These are phyloP conservation scores for Epichloe hybrida DNA, from an alignment of 2,329 filamentous ascomycete genomes.

Conservation along the genomic window DNA sequence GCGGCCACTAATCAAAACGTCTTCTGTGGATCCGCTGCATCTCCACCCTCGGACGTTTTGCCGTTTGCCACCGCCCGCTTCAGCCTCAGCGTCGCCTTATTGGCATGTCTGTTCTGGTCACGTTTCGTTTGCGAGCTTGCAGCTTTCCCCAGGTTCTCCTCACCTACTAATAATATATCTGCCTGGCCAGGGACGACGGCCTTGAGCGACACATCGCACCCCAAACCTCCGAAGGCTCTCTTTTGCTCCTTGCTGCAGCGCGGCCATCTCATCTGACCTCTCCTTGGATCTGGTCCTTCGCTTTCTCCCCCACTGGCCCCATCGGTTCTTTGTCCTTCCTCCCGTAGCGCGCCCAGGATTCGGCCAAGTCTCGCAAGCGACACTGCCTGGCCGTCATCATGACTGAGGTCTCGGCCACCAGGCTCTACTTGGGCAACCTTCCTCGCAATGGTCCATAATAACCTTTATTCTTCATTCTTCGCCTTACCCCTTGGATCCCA, in stretches of 20 bases:
- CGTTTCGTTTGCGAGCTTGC: slow-evolving; percentile 1
- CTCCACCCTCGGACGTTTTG: slow-evolving; percentile 3
- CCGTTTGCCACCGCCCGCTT: slow-evolving; percentile 7
- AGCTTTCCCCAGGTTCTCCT: slow-evolving; percentile 4
- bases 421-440: slow-evolving; percentile 95
- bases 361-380: background rate
- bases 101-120: background rate
- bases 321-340: background rate
- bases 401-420: slow-evolving; percentile 85
- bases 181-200: background rate
- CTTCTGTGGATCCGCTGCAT: background rate
- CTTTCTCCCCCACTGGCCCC: background rate
- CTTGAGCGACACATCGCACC: background rate
- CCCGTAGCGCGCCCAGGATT: slow-evolving; percentile 3
- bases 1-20: background rate
- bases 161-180: background rate
- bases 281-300: slow-evolving; percentile 1
- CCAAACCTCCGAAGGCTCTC: background rate
- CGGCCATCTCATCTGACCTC: background rate
- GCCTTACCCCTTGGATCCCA: slow-evolving; percentile 14
- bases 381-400: slow-evolving; percentile 25
- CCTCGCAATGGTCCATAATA: slow-evolving; percentile 68
- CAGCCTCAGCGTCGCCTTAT: slow-evolving; percentile 5
- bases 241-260: background rate
- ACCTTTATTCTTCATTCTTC: slow-evolving; percentile 7